Percentiles rank a stretch among this genome's conserved stretches.
Evolutionary conservation across 352 stramenopile genomes (phyloP).

Genomic region (Globisporangium parvum): DNA sequence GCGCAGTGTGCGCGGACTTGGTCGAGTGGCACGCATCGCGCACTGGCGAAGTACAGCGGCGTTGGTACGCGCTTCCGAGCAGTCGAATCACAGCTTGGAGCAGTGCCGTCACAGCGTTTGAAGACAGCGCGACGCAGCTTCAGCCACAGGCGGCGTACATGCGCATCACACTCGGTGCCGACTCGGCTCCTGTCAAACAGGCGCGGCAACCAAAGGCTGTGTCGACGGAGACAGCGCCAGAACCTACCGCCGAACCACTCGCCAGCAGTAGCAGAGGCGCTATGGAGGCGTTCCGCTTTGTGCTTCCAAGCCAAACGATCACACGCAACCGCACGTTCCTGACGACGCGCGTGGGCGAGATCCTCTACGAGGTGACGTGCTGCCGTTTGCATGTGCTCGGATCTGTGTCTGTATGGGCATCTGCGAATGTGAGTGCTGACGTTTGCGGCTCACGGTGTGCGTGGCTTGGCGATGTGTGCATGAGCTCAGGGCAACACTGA

Average conservation of each 20-base stretch:
- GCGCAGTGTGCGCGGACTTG: constrained; percentile 1
- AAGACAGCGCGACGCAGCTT: constrained; percentile 4
- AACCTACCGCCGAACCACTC: neutral
- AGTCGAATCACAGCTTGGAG: neutral
- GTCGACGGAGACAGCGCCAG: neutral
- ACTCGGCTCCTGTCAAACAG: neutral
- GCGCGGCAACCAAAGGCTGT: neutral
- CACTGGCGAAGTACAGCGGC: neutral
- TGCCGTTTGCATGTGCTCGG: neutral
- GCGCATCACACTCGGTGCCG: neutral
- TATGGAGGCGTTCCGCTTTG: constrained; percentile 4
- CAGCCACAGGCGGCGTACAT: constrained; percentile 1
- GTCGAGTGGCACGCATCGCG: constrained; percentile 1
- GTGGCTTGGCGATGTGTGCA: neutral
- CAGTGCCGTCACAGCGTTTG: neutral
- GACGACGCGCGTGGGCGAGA: constrained; percentile 10
- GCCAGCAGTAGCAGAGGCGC: neutral
- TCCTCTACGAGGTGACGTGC: constrained; percentile 13
- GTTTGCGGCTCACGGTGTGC: no score
- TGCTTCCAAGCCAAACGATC: constrained; percentile 6
- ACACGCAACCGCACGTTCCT: constrained; percentile 8
- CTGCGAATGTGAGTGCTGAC: neutral
- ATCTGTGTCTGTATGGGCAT: neutral
- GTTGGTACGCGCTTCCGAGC: constrained; percentile 9
- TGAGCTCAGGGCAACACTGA: constrained; percentile 15